Conservation (phyloP, 768 basidiomycete species). For the Stropharia rugosoannulata region DNA sequence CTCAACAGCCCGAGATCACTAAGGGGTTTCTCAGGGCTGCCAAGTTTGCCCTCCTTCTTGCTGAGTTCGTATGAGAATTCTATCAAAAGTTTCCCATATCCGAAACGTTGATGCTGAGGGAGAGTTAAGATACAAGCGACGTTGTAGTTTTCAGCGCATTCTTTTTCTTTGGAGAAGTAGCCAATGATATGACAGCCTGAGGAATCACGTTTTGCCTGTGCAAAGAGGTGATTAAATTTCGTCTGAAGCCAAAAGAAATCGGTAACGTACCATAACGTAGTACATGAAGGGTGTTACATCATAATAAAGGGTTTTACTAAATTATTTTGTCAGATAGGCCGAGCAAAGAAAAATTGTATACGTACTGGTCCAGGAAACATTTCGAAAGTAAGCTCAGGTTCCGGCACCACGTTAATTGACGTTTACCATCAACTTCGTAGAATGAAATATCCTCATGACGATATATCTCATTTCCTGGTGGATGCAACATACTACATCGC, state of each 20-base stretch:
- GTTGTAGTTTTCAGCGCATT: slow-evolving; percentile 97
- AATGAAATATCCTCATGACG: slow-evolving; percentile 96
- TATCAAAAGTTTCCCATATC: slow-evolving; percentile 93
- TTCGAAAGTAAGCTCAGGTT: slow-evolving; percentile 96
- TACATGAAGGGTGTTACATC: slow-evolving; percentile 99
- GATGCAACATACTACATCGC: slow-evolving; percentile 89
- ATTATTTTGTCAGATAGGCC: slow-evolving; percentile 19
- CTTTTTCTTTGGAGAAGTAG: slow-evolving; percentile 99
- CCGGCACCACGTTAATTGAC: slow-evolving; percentile 94
- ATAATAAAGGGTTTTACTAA: slow-evolving; percentile 96
- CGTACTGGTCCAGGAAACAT: slow-evolving; percentile 97
- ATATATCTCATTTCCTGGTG: slow-evolving; percentile 99
- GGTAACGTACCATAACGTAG: slow-evolving; percentile 86
- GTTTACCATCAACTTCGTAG: slow-evolving; percentile 97
- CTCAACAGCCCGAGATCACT: slow-evolving; percentile 90
- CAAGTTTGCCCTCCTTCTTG: slow-evolving; percentile 94
- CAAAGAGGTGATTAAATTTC: slow-evolving; percentile 10
- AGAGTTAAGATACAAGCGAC: slow-evolving; percentile 99
- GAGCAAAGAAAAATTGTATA: slow-evolving; percentile 19
- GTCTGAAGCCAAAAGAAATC: slow-evolving; percentile 1
- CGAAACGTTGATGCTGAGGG: slow-evolving; percentile 95
- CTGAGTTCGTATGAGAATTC: slow-evolving; percentile 98
- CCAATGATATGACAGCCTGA: slow-evolving; percentile 93
- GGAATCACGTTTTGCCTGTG: slow-evolving; percentile 80
- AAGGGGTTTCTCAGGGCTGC: slow-evolving; percentile 97